Base-by-base conservation (phyloP, 208 protist genomes). In the Trypanosoma brucei region DNA sequence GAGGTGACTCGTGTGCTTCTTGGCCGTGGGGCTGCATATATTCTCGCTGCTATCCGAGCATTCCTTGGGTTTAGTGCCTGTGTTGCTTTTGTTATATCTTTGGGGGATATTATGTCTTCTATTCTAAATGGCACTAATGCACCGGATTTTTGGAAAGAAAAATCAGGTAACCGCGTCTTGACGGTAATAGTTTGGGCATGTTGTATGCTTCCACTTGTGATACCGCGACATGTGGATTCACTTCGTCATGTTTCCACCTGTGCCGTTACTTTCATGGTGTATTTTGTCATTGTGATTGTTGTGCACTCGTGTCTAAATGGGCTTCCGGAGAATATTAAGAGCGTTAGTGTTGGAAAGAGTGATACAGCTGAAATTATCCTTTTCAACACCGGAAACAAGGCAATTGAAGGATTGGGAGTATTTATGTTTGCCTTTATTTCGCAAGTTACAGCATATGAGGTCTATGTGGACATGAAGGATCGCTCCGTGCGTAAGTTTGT, bases 241-340 rank as follows among this genome's bases (percentile, higher is more conserved):
- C 72, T 93, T 13, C 81, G 86, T 7, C 77, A 85, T 58, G 60
- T 64, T 36, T 89, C 81, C 11, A 53, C 72, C n/a, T 7, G 88
- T 14, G 81, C 65, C 36, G 75, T 91, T 31, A 49, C 52, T 9
- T 79, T 82, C 49, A 76, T 91, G 1, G n/a, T 86, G 7, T 84
- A 81, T 62, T 86, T 93, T 45, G 73, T 83, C 14, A 40, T 83
- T 13, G 61, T 78, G 31, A 46, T 81, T 33, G 53, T 90, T 7
- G 59, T 73, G 3, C 84, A 88, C 76, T 68, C 56, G 6, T 68
- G 58, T 14, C 64, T 63, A 49, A 70, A 82, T 42, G 82, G 82
- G 2, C 55, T 78, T 2, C 31, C 38, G n/a, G 46, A 64, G 2
- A 48, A 67, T 36, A 11, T 64, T 3, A 3, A 40, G 2, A 39